phyloP scores from a whole-genome alignment of 2,329 filamentous ascomycete genomes.

The Neonectria faginata region DNA sequence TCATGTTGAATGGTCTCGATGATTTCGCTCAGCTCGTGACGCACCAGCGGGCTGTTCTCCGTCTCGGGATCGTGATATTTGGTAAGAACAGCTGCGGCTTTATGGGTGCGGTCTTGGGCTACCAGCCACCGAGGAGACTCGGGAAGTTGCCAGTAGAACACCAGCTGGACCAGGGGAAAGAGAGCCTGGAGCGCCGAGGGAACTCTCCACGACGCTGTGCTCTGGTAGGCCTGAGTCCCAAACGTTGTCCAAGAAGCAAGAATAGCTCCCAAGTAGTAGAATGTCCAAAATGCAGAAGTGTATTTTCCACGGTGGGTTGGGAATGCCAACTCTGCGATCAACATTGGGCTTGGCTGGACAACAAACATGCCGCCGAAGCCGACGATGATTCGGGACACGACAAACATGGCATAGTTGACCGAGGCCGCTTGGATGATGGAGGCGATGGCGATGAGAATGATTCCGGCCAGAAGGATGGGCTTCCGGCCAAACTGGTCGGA shows the following conservation, averaged over 20 bases:
- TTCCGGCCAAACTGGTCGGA: slow-evolving; percentile 55
- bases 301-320: slow-evolving; percentile 50
- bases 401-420: slow-evolving; percentile 51
- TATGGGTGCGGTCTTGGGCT: slow-evolving; percentile 60
- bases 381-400: slow-evolving; percentile 49
- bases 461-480: slow-evolving; percentile 49
- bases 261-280: slow-evolving; percentile 53
- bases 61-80: slow-evolving; percentile 57
- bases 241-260: slow-evolving; percentile 55
- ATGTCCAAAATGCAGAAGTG: slow-evolving; percentile 51
- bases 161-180: slow-evolving; percentile 55
- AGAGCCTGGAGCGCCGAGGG: slow-evolving; percentile 45
- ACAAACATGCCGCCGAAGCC: slow-evolving; percentile 48
- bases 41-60: slow-evolving; percentile 51
- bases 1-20: slow-evolving; percentile 49
- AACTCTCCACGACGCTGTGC: slow-evolving; percentile 47
- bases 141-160: slow-evolving; percentile 53
- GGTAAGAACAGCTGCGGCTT: slow-evolving; percentile 61
- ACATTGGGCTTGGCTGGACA: slow-evolving; percentile 46
- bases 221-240: slow-evolving; percentile 45
- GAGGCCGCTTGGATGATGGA: slow-evolving; percentile 53
- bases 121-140: slow-evolving; percentile 64
- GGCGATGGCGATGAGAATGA: slow-evolving; percentile 51
- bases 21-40: slow-evolving; percentile 55
- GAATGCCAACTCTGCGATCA: slow-evolving; percentile 51